A percentile compares a stretch with the other conserved stretches of the same genome.
Conservation (phyloP, 1,139 yeast genomes). For the Spathaspora sp. region DNA sequence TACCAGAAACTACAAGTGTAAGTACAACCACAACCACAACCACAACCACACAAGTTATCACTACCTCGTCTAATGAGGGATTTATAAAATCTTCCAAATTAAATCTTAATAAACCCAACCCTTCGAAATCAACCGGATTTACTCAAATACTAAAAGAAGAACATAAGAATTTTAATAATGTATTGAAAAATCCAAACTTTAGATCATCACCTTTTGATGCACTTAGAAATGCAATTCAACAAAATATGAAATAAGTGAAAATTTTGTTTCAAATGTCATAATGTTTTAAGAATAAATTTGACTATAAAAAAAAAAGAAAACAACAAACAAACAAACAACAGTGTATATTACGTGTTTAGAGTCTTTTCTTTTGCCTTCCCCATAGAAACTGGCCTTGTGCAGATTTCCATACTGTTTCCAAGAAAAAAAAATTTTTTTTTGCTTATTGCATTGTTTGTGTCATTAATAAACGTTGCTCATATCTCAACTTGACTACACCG, state of each 20-base stretch:
- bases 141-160: constrained; percentile 54
- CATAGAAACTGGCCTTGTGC: no score
- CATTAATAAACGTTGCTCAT: no score
- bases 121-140: constrained; percentile 56
- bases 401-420: no score
- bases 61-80: constrained; percentile 1
- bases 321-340: no score
- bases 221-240: constrained; percentile 44
- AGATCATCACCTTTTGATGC: constrained; percentile 60
- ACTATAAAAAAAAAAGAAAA: no score
- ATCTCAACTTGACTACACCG: no score
- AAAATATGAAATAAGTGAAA: constrained; percentile 11
- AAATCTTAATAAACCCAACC: constrained; percentile 58
- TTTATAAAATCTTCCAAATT: constrained; percentile 22
- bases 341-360: no score
- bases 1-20: constrained; percentile 37
- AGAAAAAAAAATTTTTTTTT: no score
- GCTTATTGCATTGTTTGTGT: no score
- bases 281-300: no score
- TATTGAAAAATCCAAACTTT: constrained; percentile 52
- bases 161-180: constrained; percentile 51
- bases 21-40: background rate
- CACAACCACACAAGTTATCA: constrained; percentile 2
- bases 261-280: background rate
- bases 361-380: no score